Percentiles rank a stretch among this genome's conserved stretches.
Evolutionary conservation across 2,329 filamentous ascomycete species (phyloP).

Genomic region (Camptophora hylomeconis): DNA sequence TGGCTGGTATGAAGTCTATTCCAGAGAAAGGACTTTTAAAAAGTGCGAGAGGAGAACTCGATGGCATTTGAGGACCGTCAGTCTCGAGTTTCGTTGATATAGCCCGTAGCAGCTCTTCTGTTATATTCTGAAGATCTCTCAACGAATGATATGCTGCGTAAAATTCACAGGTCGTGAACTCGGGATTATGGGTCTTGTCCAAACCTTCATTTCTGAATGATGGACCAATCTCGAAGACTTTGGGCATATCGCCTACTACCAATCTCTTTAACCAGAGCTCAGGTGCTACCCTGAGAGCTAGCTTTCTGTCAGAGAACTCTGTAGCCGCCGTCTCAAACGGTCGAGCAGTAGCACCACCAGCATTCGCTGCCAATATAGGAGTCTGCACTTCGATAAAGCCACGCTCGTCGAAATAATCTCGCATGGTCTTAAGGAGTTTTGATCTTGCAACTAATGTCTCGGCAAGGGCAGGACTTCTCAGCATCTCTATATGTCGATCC

Average conservation of each 20-base stretch:
- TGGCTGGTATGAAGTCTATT: constrained; percentile 68
- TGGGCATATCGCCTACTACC: constrained; percentile 75
- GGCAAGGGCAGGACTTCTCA: constrained; percentile 56
- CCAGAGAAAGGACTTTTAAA: no score
- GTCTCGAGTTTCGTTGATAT: neutral
- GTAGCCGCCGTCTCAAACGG: constrained; percentile 73
- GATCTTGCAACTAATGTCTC: constrained; percentile 64
- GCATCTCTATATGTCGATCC: constrained; percentile 74
- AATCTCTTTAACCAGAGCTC: constrained; percentile 92
- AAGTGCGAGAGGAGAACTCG: neutral
- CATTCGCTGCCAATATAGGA: constrained; percentile 68
- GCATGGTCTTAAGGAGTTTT: constrained; percentile 58
- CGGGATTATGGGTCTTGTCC: constrained; percentile 85
- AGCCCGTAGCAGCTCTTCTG: constrained; percentile 54
- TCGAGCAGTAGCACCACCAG: constrained; percentile 76
- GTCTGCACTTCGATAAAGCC: constrained; percentile 82
- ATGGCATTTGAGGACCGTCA: neutral
- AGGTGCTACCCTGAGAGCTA: constrained; percentile 78
- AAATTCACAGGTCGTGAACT: constrained; percentile 96
- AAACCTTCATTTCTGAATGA: constrained; percentile 85
- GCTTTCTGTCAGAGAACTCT: constrained; percentile 56
- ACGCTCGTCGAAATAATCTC: constrained; percentile 56
- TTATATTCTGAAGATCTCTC: constrained; percentile 58
- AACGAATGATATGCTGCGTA: constrained; percentile 72
- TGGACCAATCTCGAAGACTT: constrained; percentile 84